Evolutionary conservation across 805 yeast species (phyloP).

Genomic region (Wickerhamomyces ciferrii): DNA sequence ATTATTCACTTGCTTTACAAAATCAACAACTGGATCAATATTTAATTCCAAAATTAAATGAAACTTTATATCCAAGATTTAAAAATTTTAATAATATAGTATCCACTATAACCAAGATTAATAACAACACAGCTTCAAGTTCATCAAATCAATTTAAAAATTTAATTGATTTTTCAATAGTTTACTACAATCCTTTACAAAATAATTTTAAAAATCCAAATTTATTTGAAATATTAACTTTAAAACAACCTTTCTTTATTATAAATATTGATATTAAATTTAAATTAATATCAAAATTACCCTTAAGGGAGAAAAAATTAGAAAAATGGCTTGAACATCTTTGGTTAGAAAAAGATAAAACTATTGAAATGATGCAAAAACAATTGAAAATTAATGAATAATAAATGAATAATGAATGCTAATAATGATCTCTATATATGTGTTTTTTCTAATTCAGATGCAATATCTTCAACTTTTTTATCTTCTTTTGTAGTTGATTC

Average conservation of each 20-base stretch:
- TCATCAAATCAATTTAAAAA: slow-evolving; percentile 4
- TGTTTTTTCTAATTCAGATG: slow-evolving; percentile 54
- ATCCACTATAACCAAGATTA: slow-evolving; percentile 13
- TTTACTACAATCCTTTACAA: slow-evolving; percentile 30
- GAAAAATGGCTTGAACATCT: slow-evolving; percentile 73
- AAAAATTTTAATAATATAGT: slow-evolving; percentile 47
- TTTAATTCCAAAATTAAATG: slow-evolving; percentile 53
- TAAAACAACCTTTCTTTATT: slow-evolving; percentile 23
- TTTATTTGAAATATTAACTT: slow-evolving; percentile 30
- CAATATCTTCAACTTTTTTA: slow-evolving; percentile 47
- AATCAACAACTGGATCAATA: slow-evolving; percentile 47
- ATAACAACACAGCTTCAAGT: no score
- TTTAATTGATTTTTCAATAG: slow-evolving; percentile 29
- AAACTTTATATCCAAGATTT: slow-evolving; percentile 77
- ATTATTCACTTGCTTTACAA: slow-evolving; percentile 42
- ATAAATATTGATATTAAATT: slow-evolving; percentile 19
- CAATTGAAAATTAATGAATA: slow-evolving; percentile 20
- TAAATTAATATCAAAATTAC: slow-evolving; percentile 40
- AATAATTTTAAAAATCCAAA: slow-evolving; percentile 29
- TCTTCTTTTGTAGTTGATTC: slow-evolving; percentile 36
- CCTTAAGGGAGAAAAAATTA: slow-evolving; percentile 45
- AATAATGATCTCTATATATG: slow-evolving; percentile 26
- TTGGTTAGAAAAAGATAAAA: slow-evolving; percentile 68
- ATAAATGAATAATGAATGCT: neutral
- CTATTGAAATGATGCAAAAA: slow-evolving; percentile 34